Conservation (phyloP, 768 basidiomycete genomes). For the Paxillus rubicundulus region DNA sequence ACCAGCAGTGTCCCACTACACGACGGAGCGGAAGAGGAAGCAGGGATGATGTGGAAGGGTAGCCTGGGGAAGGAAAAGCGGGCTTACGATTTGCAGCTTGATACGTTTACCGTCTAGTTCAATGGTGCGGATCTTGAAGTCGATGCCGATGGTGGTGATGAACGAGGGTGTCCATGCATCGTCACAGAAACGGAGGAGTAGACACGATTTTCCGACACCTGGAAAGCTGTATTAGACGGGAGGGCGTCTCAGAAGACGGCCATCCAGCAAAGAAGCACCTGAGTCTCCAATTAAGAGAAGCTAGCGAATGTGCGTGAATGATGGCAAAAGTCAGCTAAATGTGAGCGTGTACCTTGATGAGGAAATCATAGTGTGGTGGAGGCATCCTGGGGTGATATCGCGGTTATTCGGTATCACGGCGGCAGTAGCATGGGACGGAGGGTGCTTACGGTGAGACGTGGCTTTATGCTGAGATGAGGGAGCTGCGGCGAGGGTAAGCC, state of each 20-base stretch:
- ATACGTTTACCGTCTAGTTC: constrained; percentile 97
- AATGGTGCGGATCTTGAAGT: constrained; percentile 99
- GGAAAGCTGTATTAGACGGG: constrained; percentile 15
- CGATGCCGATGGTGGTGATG: constrained; percentile 99
- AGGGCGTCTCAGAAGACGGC: not conserved
- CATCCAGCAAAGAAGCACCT: constrained; percentile 43
- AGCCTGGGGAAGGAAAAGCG: not conserved
- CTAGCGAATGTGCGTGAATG: constrained; percentile 36
- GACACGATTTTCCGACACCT: constrained; percentile 97
- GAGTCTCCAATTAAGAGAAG: constrained; percentile 96
- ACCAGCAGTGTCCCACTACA: constrained; percentile 97
- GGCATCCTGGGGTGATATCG: constrained; percentile 51
- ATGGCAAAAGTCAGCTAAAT: constrained; percentile 5
- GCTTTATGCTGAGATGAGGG: too few species aligned
- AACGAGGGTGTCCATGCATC: constrained; percentile 99
- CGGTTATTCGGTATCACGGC: not conserved
- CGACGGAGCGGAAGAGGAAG: not conserved
- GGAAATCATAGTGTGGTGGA: constrained; percentile 94
- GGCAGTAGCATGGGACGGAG: not conserved
- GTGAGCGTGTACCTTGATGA: constrained; percentile 70
- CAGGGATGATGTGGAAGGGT: not conserved
- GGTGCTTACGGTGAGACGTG: not conserved
- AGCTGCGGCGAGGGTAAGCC: too few species aligned
- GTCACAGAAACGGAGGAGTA: constrained; percentile 96
- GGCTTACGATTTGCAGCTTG: constrained; percentile 95